phyloP scores from a whole-genome alignment of 176 grass and related monocot genomes.

The Aegilops sharonensis region DNA sequence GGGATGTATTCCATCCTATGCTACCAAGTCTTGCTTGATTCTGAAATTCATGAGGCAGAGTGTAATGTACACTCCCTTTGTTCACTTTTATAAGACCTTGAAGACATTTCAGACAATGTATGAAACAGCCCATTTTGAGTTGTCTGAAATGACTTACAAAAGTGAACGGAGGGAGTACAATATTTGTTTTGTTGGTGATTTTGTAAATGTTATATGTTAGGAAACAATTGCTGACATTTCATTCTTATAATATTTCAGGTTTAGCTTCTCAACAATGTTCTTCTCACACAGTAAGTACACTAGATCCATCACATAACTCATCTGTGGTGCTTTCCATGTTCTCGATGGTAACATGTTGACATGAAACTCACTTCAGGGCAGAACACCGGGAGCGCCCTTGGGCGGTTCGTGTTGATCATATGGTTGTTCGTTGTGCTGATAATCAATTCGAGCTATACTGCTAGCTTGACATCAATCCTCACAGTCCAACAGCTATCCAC shows the following conservation, averaged over 20 bases:
- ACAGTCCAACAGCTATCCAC: conserved; percentile 72
- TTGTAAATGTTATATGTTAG: neutral
- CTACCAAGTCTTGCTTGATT: neutral
- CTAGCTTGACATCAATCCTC: conserved; percentile 80
- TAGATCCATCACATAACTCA: conserved; percentile 18
- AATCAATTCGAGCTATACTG: conserved; percentile 85
- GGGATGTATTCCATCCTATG: neutral
- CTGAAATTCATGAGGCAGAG: neutral
- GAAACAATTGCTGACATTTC: conserved; percentile 3
- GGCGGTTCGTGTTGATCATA: conserved; percentile 73
- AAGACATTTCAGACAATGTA: no score
- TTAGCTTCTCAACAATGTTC: conserved; percentile 94
- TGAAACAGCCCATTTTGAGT: no score
- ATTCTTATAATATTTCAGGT: conserved; percentile 52
- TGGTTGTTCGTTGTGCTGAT: conserved; percentile 88
- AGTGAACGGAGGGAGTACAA: no score
- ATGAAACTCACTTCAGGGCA: conserved; percentile 50
- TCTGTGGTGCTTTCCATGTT: conserved; percentile 10
- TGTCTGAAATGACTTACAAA: no score
- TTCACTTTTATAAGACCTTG: no score
- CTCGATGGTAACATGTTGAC: neutral
- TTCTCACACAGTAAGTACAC: conserved; percentile 72
- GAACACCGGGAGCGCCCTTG: conserved; percentile 52
- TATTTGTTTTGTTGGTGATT: no score
- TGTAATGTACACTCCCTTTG: no score